Conservation (phyloP, 2,329 filamentous ascomycete species). For the Periconia sp. region DNA sequence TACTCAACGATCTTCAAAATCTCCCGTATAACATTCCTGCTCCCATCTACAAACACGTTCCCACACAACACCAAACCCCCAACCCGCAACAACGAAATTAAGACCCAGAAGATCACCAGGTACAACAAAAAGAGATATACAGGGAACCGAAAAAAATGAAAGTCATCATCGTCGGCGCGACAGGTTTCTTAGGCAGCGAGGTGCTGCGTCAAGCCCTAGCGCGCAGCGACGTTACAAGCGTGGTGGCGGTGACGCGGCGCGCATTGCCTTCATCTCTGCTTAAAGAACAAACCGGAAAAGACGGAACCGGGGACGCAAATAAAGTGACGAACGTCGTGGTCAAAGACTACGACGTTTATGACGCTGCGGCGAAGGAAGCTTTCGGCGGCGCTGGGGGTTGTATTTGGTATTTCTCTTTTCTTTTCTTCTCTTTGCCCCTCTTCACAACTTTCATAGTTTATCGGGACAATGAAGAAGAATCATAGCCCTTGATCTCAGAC, state of each 20-base stretch:
- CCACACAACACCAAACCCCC: no score
- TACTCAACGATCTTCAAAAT: no score
- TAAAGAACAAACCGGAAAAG: slow-evolving; percentile 7
- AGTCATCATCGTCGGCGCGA: slow-evolving; percentile 10
- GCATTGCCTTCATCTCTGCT: background rate
- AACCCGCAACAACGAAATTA: no score
- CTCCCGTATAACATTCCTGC: no score
- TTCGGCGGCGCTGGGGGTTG: slow-evolving; percentile 1
- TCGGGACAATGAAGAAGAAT: no score
- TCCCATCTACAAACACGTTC: no score
- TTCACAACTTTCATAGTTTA: background rate
- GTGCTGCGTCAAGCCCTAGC: slow-evolving; percentile 7
- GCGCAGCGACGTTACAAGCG: slow-evolving; percentile 3
- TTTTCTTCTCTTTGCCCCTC: background rate
- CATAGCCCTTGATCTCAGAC: background rate
- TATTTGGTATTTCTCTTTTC: slow-evolving; percentile 1
- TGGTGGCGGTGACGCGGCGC: slow-evolving; percentile 8
- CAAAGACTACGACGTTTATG: slow-evolving; percentile 36
- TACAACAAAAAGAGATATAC: no score
- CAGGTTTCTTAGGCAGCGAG: slow-evolving; percentile 4
- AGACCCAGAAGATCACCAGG: no score
- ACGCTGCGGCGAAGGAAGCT: slow-evolving; percentile 7
- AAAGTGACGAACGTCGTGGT: slow-evolving; percentile 24
- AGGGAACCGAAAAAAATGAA: background rate
- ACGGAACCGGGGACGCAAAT: no score